Conservation (phyloP, 768 basidiomycete genomes). For the Aureoboletus auriporus region DNA sequence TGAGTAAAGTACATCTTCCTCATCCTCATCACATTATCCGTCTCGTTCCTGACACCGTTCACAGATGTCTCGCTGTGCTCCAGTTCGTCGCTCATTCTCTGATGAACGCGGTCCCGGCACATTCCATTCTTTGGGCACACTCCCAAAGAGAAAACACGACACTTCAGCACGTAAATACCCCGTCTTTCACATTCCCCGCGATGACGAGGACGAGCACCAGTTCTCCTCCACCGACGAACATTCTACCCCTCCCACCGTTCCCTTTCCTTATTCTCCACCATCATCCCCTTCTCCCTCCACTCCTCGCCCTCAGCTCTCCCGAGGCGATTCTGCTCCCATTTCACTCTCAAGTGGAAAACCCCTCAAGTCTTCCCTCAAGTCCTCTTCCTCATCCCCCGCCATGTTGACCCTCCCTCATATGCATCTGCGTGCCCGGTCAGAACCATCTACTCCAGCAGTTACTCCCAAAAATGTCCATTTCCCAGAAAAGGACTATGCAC, state of each 20-base stretch:
- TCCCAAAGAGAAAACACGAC: slow-evolving; percentile 38
- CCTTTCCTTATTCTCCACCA: slow-evolving; percentile 38
- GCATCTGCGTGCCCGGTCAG: slow-evolving; percentile 43
- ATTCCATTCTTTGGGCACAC: slow-evolving; percentile 42
- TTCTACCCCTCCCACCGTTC: slow-evolving; percentile 20
- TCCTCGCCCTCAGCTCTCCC: slow-evolving; percentile 20
- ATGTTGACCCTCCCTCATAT: slow-evolving; percentile 4
- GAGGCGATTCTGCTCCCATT: slow-evolving; percentile 39
- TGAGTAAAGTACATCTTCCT: too few relatives aligned
- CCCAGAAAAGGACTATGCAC: slow-evolving; percentile 56
- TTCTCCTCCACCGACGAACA: slow-evolving; percentile 15
- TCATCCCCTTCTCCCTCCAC: slow-evolving; percentile 4
- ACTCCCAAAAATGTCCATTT: slow-evolving; percentile 87
- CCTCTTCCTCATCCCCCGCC: slow-evolving; percentile 22
- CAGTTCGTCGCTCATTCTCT: slow-evolving; percentile 29
- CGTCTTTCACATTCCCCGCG: slow-evolving; percentile 18
- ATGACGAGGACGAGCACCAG: slow-evolving; percentile 26
- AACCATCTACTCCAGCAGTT: slow-evolving; percentile 54
- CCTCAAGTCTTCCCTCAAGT: slow-evolving; percentile 82
- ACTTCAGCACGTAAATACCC: slow-evolving; percentile 13
- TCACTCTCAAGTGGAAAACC: slow-evolving; percentile 76
- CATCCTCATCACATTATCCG: not conserved
- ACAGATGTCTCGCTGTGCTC: slow-evolving; percentile 14
- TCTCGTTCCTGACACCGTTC: slow-evolving; percentile 6
- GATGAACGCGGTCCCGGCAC: slow-evolving; percentile 44